phyloP scores from a whole-genome alignment of 108 stramenopile species.

The Cyclotella choctawhatcheeana region DNA sequence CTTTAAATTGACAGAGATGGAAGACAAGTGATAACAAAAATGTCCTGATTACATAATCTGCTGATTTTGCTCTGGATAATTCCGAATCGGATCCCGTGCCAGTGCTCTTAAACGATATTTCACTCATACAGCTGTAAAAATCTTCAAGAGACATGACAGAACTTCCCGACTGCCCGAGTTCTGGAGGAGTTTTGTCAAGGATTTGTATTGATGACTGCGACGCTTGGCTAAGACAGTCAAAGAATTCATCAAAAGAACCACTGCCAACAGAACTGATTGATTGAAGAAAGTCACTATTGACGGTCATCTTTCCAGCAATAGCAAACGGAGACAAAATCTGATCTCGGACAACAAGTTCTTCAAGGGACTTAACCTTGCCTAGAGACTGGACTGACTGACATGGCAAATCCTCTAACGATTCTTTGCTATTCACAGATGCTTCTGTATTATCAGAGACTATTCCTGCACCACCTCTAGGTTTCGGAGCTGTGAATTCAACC shows the following conservation, averaged over 20 bases:
- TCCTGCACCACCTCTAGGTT: not conserved
- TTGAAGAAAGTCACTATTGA: not conserved
- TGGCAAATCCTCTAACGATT: not conserved
- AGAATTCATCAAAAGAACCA: conserved; percentile 9
- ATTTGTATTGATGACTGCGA: not conserved
- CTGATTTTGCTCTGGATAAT: not conserved
- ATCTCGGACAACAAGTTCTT: not conserved
- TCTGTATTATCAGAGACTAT: not conserved
- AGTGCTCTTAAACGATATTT: not conserved
- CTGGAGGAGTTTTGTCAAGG: not conserved
- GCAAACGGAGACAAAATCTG: not conserved
- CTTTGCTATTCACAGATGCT: not conserved
- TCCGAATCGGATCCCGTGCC: not conserved
- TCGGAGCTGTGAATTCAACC: not conserved
- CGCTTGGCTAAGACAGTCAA: conserved; percentile 3
- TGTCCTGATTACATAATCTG: not conserved
- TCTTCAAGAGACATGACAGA: not conserved
- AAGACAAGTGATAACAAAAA: not conserved
- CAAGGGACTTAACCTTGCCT: not conserved
- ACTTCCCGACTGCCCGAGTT: not conserved
- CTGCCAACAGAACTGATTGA: not conserved
- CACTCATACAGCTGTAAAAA: not conserved
- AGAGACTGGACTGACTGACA: not conserved
- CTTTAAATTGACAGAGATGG: not conserved
- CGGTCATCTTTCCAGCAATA: not conserved